These are phyloP conservation scores for Aspergillus tanneri DNA, from an alignment of 2,329 filamentous ascomycete species.

Conservation along the genomic window DNA sequence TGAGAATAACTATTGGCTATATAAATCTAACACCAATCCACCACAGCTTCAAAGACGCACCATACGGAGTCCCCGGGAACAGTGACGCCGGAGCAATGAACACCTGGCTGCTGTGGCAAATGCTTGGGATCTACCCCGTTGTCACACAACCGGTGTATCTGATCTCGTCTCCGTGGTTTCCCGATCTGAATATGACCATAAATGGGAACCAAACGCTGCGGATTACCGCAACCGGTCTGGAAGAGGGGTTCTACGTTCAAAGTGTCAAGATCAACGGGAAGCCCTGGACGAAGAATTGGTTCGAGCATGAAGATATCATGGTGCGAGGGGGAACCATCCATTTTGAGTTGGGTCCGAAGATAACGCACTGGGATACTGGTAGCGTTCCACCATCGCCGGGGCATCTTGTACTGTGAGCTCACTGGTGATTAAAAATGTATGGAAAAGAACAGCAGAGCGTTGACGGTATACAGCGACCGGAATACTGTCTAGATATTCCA, in stretches of 20 bases:
- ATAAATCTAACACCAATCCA: neutral
- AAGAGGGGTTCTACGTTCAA: slow-evolving; percentile 54
- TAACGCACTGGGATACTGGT: slow-evolving; percentile 49
- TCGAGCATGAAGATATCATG: slow-evolving; percentile 52
- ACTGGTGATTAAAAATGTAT: too few relatives aligned
- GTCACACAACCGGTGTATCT: slow-evolving; percentile 51
- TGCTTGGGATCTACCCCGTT: slow-evolving; percentile 51
- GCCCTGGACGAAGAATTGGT: slow-evolving; percentile 55
- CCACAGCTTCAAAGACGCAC: slow-evolving; percentile 53
- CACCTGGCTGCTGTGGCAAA: slow-evolving; percentile 53
- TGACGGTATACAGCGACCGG: too few relatives aligned
- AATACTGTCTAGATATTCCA: too few relatives aligned
- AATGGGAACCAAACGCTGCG: slow-evolving; percentile 39
- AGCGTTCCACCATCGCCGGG: slow-evolving; percentile 54
- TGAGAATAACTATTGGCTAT: neutral
- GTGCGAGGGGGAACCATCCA: slow-evolving; percentile 48
- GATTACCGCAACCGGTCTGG: slow-evolving; percentile 49
- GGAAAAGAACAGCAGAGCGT: too few relatives aligned
- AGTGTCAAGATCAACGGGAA: slow-evolving; percentile 54
- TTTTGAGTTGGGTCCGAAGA: slow-evolving; percentile 45
- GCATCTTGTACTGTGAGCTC: slow-evolving; percentile 18
- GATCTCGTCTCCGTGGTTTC: slow-evolving; percentile 49
- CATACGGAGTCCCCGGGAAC: slow-evolving; percentile 64
- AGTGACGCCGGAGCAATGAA: slow-evolving; percentile 61
- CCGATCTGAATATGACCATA: slow-evolving; percentile 35